Percentiles rank a stretch among this genome's conserved stretches.
Conservation (phyloP, 2,329 filamentous ascomycete genomes). For the Fusarium algeriense region DNA sequence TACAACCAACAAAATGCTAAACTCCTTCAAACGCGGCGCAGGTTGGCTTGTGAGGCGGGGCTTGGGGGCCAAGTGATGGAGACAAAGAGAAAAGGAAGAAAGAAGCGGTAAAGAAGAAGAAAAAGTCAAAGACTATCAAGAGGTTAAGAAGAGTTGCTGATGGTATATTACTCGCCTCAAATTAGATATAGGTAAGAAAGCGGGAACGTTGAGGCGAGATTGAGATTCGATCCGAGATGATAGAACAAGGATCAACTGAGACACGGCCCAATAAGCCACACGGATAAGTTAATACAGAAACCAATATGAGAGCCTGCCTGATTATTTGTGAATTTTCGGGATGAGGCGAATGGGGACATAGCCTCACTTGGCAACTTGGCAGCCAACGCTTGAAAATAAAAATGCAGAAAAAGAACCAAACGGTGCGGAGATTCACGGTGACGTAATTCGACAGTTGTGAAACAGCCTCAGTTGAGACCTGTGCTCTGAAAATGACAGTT, state of each 20-base stretch:
- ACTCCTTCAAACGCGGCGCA: slow-evolving; percentile 24
- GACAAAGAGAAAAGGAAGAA: background rate
- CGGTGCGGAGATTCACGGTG: background rate
- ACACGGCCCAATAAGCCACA: slow-evolving; percentile 8
- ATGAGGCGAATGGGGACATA: background rate
- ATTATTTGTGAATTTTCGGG: background rate
- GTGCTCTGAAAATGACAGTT: background rate
- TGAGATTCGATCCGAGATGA: slow-evolving; percentile 35
- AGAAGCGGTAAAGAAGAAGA: background rate
- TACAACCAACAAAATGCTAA: slow-evolving; percentile 17
- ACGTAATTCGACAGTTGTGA: slow-evolving; percentile 1
- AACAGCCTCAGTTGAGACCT: background rate
- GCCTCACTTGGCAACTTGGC: slow-evolving; percentile 1
- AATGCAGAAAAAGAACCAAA: background rate
- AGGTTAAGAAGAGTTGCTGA: background rate
- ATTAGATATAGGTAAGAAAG: slow-evolving; percentile 1
- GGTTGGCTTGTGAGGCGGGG: slow-evolving; percentile 38
- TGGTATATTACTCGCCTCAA: slow-evolving; percentile 4
- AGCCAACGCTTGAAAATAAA: background rate
- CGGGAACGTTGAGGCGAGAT: slow-evolving; percentile 1
- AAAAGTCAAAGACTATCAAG: too few species aligned
- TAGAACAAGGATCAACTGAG: slow-evolving; percentile 31
- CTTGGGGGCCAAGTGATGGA: slow-evolving; percentile 29
- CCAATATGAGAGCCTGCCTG: background rate
- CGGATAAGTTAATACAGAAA: background rate